These are phyloP conservation scores for Blastomyces parvus DNA, from an alignment of 2,329 filamentous ascomycete species.

Conservation along the genomic window DNA sequence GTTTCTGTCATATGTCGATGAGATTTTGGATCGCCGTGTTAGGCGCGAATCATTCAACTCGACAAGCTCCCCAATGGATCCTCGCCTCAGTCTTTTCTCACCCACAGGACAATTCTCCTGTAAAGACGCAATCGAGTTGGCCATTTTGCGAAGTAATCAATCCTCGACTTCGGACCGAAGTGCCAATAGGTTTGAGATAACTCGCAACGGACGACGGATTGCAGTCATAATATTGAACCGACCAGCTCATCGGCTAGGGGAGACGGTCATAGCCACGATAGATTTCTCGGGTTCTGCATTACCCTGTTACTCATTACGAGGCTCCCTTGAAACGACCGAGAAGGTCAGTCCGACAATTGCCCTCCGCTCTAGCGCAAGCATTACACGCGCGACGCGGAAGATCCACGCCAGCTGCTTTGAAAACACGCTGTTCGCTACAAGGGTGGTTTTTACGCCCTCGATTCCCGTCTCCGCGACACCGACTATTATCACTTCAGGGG, in stretches of 20 bases:
- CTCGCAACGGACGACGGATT: constrained; percentile 82
- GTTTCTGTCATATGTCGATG: constrained; percentile 68
- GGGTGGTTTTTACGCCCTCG: constrained; percentile 69
- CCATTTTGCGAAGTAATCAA: constrained; percentile 74
- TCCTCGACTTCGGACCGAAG: constrained; percentile 61
- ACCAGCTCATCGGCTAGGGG: constrained; percentile 79
- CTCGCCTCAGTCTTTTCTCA: constrained; percentile 43
- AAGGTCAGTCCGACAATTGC: constrained; percentile 71
- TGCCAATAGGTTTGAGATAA: constrained; percentile 90
- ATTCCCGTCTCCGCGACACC: constrained; percentile 79
- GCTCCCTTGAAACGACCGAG: constrained; percentile 78
- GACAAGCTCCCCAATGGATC: constrained; percentile 65
- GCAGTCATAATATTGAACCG: constrained; percentile 82
- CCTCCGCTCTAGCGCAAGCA: constrained; percentile 72
- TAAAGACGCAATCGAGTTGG: constrained; percentile 81
- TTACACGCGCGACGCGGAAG: constrained; percentile 76
- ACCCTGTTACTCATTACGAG: constrained; percentile 75
- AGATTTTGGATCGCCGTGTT: constrained; percentile 52
- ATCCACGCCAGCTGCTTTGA: constrained; percentile 70
- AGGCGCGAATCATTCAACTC: constrained; percentile 47
- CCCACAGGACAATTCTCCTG: constrained; percentile 37
- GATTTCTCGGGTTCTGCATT: constrained; percentile 72
- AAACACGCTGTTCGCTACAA: constrained; percentile 68
- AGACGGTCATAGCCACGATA: constrained; percentile 72
- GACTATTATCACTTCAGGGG: constrained; percentile 81